These are phyloP conservation scores for Apiospora saccharicola DNA, from an alignment of 2,329 filamentous ascomycete species.

Conservation along the genomic window DNA sequence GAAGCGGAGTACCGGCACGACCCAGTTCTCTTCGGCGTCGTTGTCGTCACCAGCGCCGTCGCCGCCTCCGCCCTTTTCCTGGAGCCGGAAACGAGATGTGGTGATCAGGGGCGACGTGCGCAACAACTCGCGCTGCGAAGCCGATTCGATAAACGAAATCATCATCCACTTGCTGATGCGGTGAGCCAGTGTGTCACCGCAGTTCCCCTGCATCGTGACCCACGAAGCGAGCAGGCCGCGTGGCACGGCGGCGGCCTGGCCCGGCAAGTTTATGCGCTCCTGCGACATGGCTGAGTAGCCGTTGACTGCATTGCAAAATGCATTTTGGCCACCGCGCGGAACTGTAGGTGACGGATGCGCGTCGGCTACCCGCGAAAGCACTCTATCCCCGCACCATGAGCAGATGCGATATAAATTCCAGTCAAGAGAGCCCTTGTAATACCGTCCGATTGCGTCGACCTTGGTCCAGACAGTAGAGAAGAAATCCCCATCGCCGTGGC, in stretches of 20 bases:
- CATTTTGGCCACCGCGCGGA: too few species aligned
- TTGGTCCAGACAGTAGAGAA: background rate
- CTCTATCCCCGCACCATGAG: too few species aligned
- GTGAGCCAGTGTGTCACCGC: background rate
- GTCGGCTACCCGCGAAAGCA: too few species aligned
- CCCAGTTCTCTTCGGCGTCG: background rate
- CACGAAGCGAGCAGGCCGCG: background rate
- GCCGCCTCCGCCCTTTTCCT: background rate
- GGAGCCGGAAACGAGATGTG: too few species aligned
- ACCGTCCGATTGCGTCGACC: background rate
- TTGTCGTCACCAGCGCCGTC: too few species aligned
- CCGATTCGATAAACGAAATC: background rate
- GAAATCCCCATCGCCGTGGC: too few species aligned
- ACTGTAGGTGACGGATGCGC: too few species aligned
- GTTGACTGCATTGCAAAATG: too few species aligned
- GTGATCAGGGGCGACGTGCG: background rate
- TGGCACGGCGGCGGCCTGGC: background rate
- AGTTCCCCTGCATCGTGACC: background rate
- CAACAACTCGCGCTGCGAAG: background rate
- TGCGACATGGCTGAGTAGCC: too few species aligned
- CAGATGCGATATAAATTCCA: background rate
- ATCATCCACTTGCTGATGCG: background rate
- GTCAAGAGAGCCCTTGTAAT: background rate
- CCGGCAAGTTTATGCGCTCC: too few species aligned
- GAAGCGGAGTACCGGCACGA: background rate